Evolutionary conservation across 169 alveolate genomes (phyloP).

Genomic region (Cystoisospora suis): DNA sequence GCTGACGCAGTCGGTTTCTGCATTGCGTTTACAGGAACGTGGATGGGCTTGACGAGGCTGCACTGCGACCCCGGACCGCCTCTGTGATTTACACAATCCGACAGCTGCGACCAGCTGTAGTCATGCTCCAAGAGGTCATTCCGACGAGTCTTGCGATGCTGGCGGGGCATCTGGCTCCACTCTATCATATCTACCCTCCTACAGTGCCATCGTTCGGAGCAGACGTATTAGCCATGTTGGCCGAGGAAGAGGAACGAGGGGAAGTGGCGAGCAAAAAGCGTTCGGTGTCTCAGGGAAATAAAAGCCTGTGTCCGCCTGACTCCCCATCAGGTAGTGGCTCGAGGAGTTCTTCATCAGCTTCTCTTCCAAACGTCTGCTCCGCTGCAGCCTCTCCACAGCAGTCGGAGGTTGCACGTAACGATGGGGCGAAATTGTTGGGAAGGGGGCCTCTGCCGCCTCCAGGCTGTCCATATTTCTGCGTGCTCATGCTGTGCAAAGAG

Average conservation of each 20-base stretch:
- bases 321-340: too few relatives aligned
- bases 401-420: neutral
- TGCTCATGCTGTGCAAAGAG: slow-evolving; percentile 49
- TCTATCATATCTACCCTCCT: slow-evolving; percentile 33
- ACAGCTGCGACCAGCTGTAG: slow-evolving; percentile 53
- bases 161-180: slow-evolving; percentile 34
- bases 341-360: too few relatives aligned
- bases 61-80: slow-evolving; percentile 46
- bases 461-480: slow-evolving; percentile 56
- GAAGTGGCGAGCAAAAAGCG: too few relatives aligned
- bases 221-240: neutral
- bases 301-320: too few relatives aligned
- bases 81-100: slow-evolving; percentile 5
- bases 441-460: neutral
- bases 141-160: slow-evolving; percentile 23
- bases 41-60: slow-evolving; percentile 43
- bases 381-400: too few relatives aligned
- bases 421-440: too few relatives aligned
- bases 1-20: too few relatives aligned
- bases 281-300: too few relatives aligned
- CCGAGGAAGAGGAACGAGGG: neutral
- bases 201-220: neutral
- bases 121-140: slow-evolving; percentile 50
- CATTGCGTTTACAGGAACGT: slow-evolving; percentile 52
- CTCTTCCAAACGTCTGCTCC: too few relatives aligned